Evolutionary conservation across 352 stramenopile genomes (phyloP).

Genomic region (Lagenidium giganteum): DNA sequence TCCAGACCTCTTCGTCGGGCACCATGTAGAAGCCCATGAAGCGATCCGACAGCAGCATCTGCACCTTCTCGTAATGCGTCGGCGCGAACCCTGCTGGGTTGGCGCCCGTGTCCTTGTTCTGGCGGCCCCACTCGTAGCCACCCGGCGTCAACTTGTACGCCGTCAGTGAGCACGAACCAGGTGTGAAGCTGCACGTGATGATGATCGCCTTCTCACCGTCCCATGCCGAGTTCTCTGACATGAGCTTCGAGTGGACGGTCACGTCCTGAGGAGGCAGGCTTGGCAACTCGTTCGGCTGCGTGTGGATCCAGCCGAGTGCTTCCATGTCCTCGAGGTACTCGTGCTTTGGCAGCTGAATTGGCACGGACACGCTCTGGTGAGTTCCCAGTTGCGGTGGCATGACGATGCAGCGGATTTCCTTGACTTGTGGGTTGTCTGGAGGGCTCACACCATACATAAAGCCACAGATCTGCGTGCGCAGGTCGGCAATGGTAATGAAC

Average conservation of each 20-base stretch:
- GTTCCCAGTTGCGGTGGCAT: conserved; percentile 99
- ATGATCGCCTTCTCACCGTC: conserved; percentile 97
- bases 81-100: conserved; percentile 94
- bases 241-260: conserved; percentile 95
- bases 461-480: conserved; percentile 97
- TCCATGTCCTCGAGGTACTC: conserved; percentile 97
- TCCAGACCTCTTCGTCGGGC: conserved; percentile 98
- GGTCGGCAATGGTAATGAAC: conserved; percentile 98
- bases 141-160: conserved; percentile 97
- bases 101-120: conserved; percentile 96
- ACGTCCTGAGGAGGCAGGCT: conserved; percentile 96
- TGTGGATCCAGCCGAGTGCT: conserved; percentile 99
- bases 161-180: conserved; percentile 98
- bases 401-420: conserved; percentile 99
- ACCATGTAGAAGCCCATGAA: conserved; percentile 99
- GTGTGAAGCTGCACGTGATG: conserved; percentile 99
- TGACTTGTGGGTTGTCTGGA: conserved; percentile 97
- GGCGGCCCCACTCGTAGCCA: conserved; percentile 97
- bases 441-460: conserved; percentile 99
- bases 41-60: conserved; percentile 99
- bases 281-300: conserved; percentile 97
- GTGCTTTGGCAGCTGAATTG: conserved; percentile 94
- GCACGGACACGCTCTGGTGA: conserved; percentile 97
- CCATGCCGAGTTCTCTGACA: conserved; percentile 96
- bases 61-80: conserved; percentile 98